Conservation (phyloP, 345 rosid genomes). For the Abelmoschus esculentus region DNA sequence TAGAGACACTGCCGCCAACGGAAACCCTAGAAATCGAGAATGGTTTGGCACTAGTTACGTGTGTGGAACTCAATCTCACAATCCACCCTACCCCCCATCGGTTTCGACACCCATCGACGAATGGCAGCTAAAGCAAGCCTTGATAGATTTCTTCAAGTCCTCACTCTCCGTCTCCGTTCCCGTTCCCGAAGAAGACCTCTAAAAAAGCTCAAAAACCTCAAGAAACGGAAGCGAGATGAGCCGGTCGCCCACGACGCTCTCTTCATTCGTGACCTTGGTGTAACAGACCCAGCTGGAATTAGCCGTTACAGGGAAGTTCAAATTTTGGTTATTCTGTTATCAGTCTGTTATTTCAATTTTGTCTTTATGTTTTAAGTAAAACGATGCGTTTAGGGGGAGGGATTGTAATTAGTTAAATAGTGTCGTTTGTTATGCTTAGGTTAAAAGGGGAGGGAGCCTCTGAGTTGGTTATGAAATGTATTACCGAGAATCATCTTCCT, state of each 20-base stretch:
- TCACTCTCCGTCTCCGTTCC: constrained; percentile 43
- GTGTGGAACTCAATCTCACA: constrained; percentile 57
- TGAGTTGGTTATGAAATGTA: too few relatives aligned
- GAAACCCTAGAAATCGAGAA: constrained; percentile 63
- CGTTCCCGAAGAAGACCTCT: constrained; percentile 64
- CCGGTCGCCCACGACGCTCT: constrained; percentile 68
- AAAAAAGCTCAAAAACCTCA: constrained; percentile 58
- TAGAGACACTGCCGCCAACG: constrained; percentile 39
- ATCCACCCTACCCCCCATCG: constrained; percentile 44
- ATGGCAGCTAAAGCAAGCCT: constrained; percentile 80
- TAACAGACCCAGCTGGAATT: too few relatives aligned
- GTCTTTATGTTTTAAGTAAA: too few relatives aligned
- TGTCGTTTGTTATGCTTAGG: too few relatives aligned
- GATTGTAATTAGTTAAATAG: too few relatives aligned
- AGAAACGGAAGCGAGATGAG: constrained; percentile 85
- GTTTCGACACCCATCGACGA: constrained; percentile 38
- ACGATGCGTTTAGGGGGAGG: too few relatives aligned
- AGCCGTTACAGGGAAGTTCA: too few relatives aligned
- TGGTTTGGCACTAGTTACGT: constrained; percentile 56
- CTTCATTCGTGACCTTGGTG: constrained; percentile 69
- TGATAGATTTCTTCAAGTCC: constrained; percentile 53
- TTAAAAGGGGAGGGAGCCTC: too few relatives aligned
- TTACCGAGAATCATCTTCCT: too few relatives aligned
- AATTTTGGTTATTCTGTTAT: too few relatives aligned
- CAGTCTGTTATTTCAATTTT: too few relatives aligned